Conservation (phyloP, 2,329 filamentous ascomycete genomes). For the Torrubiella hemipterigena region DNA sequence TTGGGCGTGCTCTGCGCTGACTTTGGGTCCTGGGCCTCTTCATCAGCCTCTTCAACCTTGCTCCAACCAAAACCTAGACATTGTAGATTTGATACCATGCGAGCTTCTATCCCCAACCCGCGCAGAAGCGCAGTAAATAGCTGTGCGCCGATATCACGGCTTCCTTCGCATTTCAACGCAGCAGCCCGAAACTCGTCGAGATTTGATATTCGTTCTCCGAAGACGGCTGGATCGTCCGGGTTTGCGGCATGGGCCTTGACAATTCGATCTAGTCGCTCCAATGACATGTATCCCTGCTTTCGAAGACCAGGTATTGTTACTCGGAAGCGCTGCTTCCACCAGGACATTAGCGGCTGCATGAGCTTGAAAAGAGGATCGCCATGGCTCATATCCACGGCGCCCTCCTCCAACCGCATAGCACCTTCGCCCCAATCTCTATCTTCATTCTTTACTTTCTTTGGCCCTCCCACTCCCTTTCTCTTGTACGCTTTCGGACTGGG, state of each 20-base stretch:
- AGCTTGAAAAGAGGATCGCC: conserved; percentile 73
- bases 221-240: conserved; percentile 45
- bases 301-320: conserved; percentile 67
- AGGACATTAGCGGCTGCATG: conserved; percentile 63
- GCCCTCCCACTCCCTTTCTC: conserved; percentile 12
- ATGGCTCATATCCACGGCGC: conserved; percentile 63
- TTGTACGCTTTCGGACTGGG: conserved; percentile 14
- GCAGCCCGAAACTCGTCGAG: conserved; percentile 55
- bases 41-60: conserved; percentile 66
- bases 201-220: conserved; percentile 65
- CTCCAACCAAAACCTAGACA: conserved; percentile 85
- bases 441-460: conserved; percentile 19
- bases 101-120: conserved; percentile 67
- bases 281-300: conserved; percentile 80
- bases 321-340: conserved; percentile 79
- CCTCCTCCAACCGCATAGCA: conserved; percentile 57
- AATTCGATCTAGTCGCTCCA: conserved; percentile 63
- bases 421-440: conserved; percentile 58
- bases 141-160: conserved; percentile 77
- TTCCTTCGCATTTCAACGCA: conserved; percentile 64
- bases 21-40: conserved; percentile 9
- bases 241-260: conserved; percentile 57
- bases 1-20: conserved; percentile 12
- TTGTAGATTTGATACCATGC: conserved; percentile 77
- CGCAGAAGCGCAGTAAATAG: conserved; percentile 79